Percentiles rank a stretch among this genome's conserved stretches.
Evolutionary conservation across 768 basidiomycete species (phyloP).

Genomic region (Phanerodontia chrysosporium): DNA sequence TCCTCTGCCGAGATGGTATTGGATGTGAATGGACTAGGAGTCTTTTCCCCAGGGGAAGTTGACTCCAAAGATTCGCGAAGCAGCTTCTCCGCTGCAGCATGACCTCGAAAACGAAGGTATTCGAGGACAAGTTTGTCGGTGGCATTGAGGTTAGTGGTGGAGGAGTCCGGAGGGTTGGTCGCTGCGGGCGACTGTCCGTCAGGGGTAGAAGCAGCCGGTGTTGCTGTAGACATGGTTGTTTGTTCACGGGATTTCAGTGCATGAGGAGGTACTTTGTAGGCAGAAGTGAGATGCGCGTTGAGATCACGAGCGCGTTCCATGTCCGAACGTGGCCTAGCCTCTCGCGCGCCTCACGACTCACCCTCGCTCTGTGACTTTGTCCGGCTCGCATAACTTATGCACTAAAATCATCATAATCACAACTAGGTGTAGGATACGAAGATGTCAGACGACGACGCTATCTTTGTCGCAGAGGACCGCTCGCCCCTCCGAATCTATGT

Average conservation of each 20-base stretch:
- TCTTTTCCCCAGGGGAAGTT: conserved; percentile 30
- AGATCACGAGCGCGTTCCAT: conserved; percentile 7
- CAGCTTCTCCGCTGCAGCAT: conserved; percentile 39
- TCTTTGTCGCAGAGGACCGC: neutral
- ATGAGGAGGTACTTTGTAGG: neutral
- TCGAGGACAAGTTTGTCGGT: conserved; percentile 42
- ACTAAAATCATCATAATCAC: neutral
- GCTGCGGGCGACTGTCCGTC: conserved; percentile 32
- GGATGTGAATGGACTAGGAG: conserved; percentile 19
- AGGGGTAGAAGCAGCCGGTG: conserved; percentile 51
- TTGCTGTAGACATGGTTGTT: conserved; percentile 41
- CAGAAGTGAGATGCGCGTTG: conserved; percentile 2
- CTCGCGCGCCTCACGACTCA: neutral
- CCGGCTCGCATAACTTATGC: neutral
- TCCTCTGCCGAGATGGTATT: conserved; percentile 41
- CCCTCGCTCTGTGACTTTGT: neutral
- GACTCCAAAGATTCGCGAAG: conserved; percentile 37
- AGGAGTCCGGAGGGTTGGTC: conserved; percentile 27
- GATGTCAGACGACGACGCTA: neutral
- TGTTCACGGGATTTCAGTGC: neutral
- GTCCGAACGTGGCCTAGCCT: conserved; percentile 1
- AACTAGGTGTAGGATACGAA: neutral
- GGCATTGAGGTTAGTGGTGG: conserved; percentile 40
- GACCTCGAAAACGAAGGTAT: conserved; percentile 45
- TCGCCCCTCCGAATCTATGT: neutral